Percentiles rank a stretch among this genome's conserved stretches.
Conservation (phyloP, 2,329 filamentous ascomycete genomes). For the Fusarium heterosporum region DNA sequence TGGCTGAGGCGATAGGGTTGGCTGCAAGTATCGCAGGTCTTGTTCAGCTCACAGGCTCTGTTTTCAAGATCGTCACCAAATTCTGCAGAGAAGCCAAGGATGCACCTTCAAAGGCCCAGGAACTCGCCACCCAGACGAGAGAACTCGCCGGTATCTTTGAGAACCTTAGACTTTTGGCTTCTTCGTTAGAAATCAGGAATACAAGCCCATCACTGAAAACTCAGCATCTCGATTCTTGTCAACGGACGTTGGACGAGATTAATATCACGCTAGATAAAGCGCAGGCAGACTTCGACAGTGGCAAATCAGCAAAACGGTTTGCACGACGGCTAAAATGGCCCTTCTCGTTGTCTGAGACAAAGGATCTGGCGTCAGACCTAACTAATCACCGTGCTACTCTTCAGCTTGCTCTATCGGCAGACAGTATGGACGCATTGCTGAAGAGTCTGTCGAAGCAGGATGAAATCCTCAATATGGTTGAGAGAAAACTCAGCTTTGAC, state of each 20-base stretch:
- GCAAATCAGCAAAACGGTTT: not conserved
- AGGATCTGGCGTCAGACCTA: not conserved
- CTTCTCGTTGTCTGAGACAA: not conserved
- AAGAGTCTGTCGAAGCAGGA: not conserved
- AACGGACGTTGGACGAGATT: not conserved
- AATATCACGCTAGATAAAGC: not conserved
- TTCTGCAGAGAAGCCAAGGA: conserved; percentile 8
- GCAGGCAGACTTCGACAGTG: not conserved
- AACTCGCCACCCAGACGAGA: not conserved
- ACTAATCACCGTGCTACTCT: not conserved
- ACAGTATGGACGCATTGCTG: not conserved
- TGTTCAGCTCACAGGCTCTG: not conserved
- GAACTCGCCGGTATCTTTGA: not conserved
- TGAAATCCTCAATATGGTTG: not conserved
- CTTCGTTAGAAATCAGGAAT: not conserved
- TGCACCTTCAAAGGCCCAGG: conserved; percentile 1
- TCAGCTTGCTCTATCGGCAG: not conserved
- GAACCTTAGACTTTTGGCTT: not conserved
- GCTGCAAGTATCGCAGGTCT: conserved; percentile 4
- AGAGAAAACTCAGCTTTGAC: conserved; percentile 1
- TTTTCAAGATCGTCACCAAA: not conserved
- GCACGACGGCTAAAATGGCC: not conserved
- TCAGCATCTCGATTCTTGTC: not conserved
- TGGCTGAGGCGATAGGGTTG: not conserved
- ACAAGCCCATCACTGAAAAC: not conserved